A percentile compares a stretch with the other conserved stretches of the same genome.
These are phyloP conservation scores for Schwanniomyces yamadae DNA, from an alignment of 805 yeast species.

Conservation along the genomic window DNA sequence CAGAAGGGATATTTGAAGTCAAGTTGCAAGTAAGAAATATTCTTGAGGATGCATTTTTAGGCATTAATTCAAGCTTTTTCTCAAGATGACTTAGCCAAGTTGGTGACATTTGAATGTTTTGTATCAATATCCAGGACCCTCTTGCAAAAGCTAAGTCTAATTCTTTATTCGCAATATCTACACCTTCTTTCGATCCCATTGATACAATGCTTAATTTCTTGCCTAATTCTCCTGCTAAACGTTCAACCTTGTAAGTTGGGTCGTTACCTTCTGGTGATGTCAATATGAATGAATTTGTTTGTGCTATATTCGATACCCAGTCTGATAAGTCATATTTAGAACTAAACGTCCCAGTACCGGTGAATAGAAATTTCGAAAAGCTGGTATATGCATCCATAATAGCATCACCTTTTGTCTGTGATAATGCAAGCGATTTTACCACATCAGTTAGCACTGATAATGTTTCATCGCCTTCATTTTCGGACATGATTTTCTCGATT, in stretches of 20 bases:
- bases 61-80: conserved; percentile 37
- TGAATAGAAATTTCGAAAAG: conserved; percentile 22
- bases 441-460: conserved; percentile 12
- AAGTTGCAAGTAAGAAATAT: conserved; percentile 66
- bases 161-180: conserved; percentile 54
- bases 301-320: conserved; percentile 21
- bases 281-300: conserved; percentile 39
- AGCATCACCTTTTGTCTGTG: conserved; percentile 4
- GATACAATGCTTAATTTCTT: conserved; percentile 48
- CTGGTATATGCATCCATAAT: conserved; percentile 16
- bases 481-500: conserved; percentile 8
- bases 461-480: conserved; percentile 18
- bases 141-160: conserved; percentile 42
- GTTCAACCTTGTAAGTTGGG: conserved; percentile 54
- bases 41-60: conserved; percentile 38
- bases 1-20: conserved; percentile 48
- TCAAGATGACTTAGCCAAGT: conserved; percentile 60
- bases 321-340: conserved; percentile 32
- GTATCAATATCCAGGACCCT: conserved; percentile 74
- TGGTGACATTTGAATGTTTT: conserved; percentile 75
- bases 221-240: conserved; percentile 34
- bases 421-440: conserved; percentile 9
- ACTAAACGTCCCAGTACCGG: conserved; percentile 26
- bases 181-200: conserved; percentile 73
- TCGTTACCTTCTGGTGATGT: conserved; percentile 66